Percentiles rank a stretch among this genome's conserved stretches.
These are phyloP conservation scores for Leccinum huronense DNA, from an alignment of 1,284 basidiomycete genomes.

Conservation along the genomic window DNA sequence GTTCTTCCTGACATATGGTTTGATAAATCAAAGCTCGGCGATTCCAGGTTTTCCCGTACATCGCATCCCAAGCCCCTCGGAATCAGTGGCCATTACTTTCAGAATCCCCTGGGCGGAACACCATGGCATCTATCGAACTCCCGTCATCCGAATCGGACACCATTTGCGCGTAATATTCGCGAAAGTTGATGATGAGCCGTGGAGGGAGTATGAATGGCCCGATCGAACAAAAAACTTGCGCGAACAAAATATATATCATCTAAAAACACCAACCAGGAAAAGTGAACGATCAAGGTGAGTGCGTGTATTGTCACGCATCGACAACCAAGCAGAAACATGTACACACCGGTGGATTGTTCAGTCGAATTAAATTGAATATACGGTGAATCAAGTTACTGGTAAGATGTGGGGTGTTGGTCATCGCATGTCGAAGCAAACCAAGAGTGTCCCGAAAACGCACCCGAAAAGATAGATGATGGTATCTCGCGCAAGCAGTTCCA, in stretches of 20 bases:
- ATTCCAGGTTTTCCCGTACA: background rate
- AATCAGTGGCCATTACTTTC: background rate
- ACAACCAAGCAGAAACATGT: background rate
- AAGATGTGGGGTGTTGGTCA: background rate
- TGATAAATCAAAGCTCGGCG: background rate
- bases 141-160: constrained; percentile 9
- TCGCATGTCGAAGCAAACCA: background rate
- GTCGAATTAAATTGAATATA: background rate
- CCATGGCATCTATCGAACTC: constrained; percentile 8
- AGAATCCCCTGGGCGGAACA: constrained; percentile 8
- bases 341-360: constrained; percentile 8
- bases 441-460: constrained; percentile 1
- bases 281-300: background rate
- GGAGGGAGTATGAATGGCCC: constrained; percentile 11
- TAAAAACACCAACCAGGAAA: background rate
- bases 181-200: constrained; percentile 15
- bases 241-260: constrained; percentile 4
- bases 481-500: constrained; percentile 9
- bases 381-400: constrained; percentile 8
- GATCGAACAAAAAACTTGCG: constrained; percentile 1
- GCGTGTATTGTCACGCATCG: background rate
- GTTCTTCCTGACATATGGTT: background rate
- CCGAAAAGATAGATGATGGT: constrained; percentile 11
- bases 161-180: constrained; percentile 4
- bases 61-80: background rate